Conservation (phyloP, 352 stramenopile species). For the Globisporangium rhizosaccharum region DNA sequence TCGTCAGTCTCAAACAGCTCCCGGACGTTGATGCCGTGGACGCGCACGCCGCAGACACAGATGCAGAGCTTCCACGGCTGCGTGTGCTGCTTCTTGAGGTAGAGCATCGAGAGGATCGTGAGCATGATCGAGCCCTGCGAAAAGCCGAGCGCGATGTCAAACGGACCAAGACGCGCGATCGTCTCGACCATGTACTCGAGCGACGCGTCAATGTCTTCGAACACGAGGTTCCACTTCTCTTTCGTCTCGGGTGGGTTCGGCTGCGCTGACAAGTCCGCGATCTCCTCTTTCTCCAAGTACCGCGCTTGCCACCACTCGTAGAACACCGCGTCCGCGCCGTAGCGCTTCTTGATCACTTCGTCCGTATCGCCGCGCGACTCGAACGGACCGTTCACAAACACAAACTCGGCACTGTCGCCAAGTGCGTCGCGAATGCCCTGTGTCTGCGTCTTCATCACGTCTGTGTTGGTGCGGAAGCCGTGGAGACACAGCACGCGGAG, state of each 20-base stretch:
- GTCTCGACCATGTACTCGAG: slow-evolving; percentile 36
- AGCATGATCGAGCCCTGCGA: slow-evolving; percentile 50
- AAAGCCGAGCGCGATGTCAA: slow-evolving; percentile 52
- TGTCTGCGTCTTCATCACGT: slow-evolving; percentile 44
- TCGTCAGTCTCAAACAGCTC: slow-evolving; percentile 26
- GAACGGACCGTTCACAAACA: slow-evolving; percentile 36
- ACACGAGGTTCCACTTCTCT: slow-evolving; percentile 22
- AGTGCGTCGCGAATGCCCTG: slow-evolving; percentile 31
- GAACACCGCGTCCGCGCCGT: slow-evolving; percentile 30
- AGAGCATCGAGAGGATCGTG: slow-evolving; percentile 32
- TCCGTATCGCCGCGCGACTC: slow-evolving; percentile 17
- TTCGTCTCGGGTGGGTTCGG: slow-evolving; percentile 17
- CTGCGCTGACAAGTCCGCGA: slow-evolving; percentile 15
- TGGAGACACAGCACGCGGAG: slow-evolving; percentile 49
- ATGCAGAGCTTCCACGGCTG: slow-evolving; percentile 36
- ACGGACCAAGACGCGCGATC: slow-evolving; percentile 29
- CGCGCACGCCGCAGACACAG: slow-evolving; percentile 34
- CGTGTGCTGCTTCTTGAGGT: slow-evolving; percentile 22
- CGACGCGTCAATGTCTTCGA: slow-evolving; percentile 29
- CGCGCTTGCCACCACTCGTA: slow-evolving; percentile 42
- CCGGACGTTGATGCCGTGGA: slow-evolving; percentile 29
- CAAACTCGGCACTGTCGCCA: slow-evolving; percentile 31
- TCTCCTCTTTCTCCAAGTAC: slow-evolving; percentile 18
- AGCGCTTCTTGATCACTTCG: slow-evolving; percentile 19
- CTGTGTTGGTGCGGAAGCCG: slow-evolving; percentile 47